Base-by-base conservation (phyloP, 1,284 basidiomycete species). In the Thelephora terrestris region DNA sequence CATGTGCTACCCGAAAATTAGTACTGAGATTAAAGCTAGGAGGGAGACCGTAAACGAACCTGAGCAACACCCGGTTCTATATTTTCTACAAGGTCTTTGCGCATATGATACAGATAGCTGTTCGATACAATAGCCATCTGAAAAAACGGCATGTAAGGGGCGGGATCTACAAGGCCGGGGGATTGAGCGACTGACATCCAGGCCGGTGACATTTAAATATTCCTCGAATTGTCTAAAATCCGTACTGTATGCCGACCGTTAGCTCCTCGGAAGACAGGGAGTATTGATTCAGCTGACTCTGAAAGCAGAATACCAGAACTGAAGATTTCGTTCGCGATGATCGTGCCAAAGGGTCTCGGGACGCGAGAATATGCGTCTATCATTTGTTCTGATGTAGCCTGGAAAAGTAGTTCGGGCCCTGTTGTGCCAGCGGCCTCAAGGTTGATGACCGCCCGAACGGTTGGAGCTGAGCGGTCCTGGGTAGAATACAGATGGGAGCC, bases 61-160 rank as follows among this genome's bases (percentile, higher is more conserved):
- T 84, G 81, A 4, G 84, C 81, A 5, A 87, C 85, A 23, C 91
- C 91, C 3, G 78, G 69, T 62, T 91, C 71, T 44, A 95, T 85
- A 58, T 92, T 81, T 55, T 85, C 81, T 5, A 91, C 86, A 2
- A 85, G 59, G 64, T 95, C 91, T 69, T 86, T 86, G 48, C 86
- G 81, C 65, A 91, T 95, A 64, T 95, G 91, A 63, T 95, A 96
- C 50, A 93, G 72, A 63, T 98, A 99, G 53, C 84, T 89, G 64
- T 96, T 91, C 18, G 91, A 91, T 10, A 97, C 85, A 32, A 98
- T 71, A 0, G 95, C 95, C 79, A 97, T 93, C 83, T 96, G 64
- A 4, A 49, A 52, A n/a, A 36, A 37, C 18, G 45, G 17, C n/a
- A 35, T 37, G 21, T 17, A 34, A 29, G 17, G 16, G n/a, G n/a